Evolutionary conservation across 2,329 filamentous ascomycete genomes (phyloP).

Genomic region (Penicillium rolfsii): DNA sequence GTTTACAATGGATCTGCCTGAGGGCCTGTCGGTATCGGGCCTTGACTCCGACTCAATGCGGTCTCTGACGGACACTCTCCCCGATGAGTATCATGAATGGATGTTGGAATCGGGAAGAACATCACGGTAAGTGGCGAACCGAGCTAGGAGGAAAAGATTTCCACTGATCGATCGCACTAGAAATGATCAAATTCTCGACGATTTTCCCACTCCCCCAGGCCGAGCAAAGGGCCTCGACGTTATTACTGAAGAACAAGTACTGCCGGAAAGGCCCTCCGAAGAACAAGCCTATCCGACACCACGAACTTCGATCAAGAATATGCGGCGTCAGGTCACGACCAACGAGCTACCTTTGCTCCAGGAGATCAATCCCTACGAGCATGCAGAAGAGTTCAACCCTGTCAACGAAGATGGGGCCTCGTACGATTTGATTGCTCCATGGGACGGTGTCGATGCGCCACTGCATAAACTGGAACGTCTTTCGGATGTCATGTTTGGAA

Average conservation of each 20-base stretch:
- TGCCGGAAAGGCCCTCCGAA: neutral
- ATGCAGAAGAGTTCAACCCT: slow-evolving; percentile 33
- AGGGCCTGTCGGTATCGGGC: slow-evolving; percentile 16
- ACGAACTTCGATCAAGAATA: slow-evolving; percentile 31
- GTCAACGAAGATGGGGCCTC: slow-evolving; percentile 39
- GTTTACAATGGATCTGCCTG: slow-evolving; percentile 18
- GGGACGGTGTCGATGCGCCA: slow-evolving; percentile 32
- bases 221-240: slow-evolving; percentile 19
- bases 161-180: slow-evolving; percentile 11
- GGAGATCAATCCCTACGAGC: slow-evolving; percentile 31
- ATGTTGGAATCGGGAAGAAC: slow-evolving; percentile 22
- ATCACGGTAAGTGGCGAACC: slow-evolving; percentile 16
- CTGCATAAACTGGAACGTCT: slow-evolving; percentile 63
- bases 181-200: slow-evolving; percentile 26
- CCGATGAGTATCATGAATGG: slow-evolving; percentile 32
- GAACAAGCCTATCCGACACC: slow-evolving; percentile 23
- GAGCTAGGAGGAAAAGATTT: neutral
- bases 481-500: slow-evolving; percentile 68
- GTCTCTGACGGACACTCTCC: slow-evolving; percentile 21
- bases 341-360: slow-evolving; percentile 37
- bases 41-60: slow-evolving; percentile 26
- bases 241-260: slow-evolving; percentile 20
- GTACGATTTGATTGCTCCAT: slow-evolving; percentile 42
- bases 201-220: slow-evolving; percentile 32
- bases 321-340: slow-evolving; percentile 32